These are phyloP conservation scores for Aspergillus panamensis DNA, from an alignment of 495 filamentous ascomycete species.

Conservation along the genomic window DNA sequence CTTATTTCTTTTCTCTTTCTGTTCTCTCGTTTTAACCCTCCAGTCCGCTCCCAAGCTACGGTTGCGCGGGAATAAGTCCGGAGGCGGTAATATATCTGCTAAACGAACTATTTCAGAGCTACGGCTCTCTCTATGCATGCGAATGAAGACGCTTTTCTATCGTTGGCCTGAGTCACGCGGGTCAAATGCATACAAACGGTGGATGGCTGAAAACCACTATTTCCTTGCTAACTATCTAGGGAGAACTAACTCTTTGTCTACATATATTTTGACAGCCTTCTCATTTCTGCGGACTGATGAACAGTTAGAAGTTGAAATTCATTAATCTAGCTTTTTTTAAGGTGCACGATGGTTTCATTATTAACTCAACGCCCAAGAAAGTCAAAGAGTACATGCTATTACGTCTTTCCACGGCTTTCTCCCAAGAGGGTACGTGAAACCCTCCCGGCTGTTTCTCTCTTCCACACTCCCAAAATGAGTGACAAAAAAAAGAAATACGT, in stretches of 20 bases:
- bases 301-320: constrained; percentile 9
- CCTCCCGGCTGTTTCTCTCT: neutral
- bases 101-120: neutral
- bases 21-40: neutral
- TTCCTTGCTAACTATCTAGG: neutral
- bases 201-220: neutral
- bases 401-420: constrained; percentile 9
- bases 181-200: neutral
- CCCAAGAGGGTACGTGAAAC: constrained; percentile 5
- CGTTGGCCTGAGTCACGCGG: neutral
- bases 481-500: neutral
- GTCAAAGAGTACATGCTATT: constrained; percentile 9
- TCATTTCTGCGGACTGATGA: constrained; percentile 2
- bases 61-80: no score
- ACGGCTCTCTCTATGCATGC: neutral
- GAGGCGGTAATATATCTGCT: no score
- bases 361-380: constrained; percentile 19
- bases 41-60: neutral
- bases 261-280: neutral
- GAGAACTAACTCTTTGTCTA: neutral
- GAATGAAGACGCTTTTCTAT: neutral
- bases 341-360: constrained; percentile 11
- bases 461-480: constrained; percentile 5
- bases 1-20: neutral
- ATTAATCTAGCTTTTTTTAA: constrained; percentile 28